Conservation (phyloP, 345 rosid species). For the Citrus unshiu region DNA sequence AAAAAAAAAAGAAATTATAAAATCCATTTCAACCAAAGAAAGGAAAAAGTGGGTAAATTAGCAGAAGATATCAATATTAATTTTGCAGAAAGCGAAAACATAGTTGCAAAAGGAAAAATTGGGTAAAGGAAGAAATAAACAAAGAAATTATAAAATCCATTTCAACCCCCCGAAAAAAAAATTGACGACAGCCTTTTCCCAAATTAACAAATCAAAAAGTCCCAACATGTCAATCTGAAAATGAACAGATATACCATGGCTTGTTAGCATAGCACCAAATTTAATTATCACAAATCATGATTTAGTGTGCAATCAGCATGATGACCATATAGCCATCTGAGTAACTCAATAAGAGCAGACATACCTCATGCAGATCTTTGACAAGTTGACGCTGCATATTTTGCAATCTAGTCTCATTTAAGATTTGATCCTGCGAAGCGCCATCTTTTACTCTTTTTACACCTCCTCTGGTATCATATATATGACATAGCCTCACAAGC, state of each 20-base stretch:
- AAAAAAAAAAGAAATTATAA: not conserved
- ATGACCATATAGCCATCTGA: not conserved
- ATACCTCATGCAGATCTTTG: constrained; percentile 84
- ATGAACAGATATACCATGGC: not conserved
- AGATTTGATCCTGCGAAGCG: constrained; percentile 94
- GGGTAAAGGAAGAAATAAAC: not conserved
- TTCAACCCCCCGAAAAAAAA: not conserved
- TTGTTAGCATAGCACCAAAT: not conserved
- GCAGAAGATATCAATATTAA: not conserved
- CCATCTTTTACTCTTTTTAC: constrained; percentile 97
- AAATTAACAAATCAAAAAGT: not conserved
- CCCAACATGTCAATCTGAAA: not conserved
- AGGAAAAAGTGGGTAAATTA: not conserved
- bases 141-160: not conserved
- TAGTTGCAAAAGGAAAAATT: not conserved
- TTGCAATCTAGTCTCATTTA: constrained; percentile 92
- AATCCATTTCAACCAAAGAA: not conserved
- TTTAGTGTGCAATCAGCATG: not conserved
- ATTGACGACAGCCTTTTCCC: not conserved
- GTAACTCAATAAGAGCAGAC: constrained; percentile 6
- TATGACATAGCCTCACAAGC: constrained; percentile 92
- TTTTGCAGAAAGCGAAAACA: not conserved
- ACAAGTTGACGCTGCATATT: constrained; percentile 90
- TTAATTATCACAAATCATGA: not conserved
- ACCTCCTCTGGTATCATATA: constrained; percentile 95